Conservation (phyloP, 2,329 filamentous ascomycete species). For the Podosphaera xanthii region DNA sequence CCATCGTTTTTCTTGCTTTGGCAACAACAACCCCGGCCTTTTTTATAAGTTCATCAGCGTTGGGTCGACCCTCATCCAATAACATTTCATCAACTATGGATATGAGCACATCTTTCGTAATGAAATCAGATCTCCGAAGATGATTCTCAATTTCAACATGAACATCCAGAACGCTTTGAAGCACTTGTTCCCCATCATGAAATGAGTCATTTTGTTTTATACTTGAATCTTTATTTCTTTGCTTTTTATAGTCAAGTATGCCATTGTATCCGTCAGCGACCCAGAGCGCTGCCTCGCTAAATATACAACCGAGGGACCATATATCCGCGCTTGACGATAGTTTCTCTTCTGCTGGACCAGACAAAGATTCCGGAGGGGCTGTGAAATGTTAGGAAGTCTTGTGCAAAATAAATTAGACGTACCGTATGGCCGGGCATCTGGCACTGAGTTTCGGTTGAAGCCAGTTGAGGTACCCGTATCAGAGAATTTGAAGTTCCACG, state of each 20-base stretch:
- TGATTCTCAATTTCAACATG: slow-evolving; percentile 11
- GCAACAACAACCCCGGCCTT: slow-evolving; percentile 8
- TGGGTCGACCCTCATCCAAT: slow-evolving; percentile 9
- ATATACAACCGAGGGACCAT: slow-evolving; percentile 17
- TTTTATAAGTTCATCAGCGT: slow-evolving; percentile 7
- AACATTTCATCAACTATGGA: slow-evolving; percentile 12
- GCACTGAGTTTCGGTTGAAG: neutral
- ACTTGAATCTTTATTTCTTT: slow-evolving; percentile 6
- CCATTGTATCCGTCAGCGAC: slow-evolving; percentile 11
- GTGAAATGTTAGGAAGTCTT: slow-evolving; percentile 1
- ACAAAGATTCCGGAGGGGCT: slow-evolving; percentile 16
- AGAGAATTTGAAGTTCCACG: slow-evolving; percentile 15
- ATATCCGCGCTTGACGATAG: slow-evolving; percentile 11
- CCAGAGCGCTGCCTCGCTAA: slow-evolving; percentile 14
- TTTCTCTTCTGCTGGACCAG: no score
- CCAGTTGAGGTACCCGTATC: slow-evolving; percentile 11
- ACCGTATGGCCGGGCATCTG: neutral
- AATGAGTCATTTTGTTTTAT: slow-evolving; percentile 11
- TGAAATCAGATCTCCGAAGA: slow-evolving; percentile 10
- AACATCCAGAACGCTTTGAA: slow-evolving; percentile 10
- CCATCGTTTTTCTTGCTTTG: slow-evolving; percentile 5
- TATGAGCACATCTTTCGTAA: slow-evolving; percentile 11
- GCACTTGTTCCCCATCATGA: slow-evolving; percentile 13
- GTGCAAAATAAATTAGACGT: neutral
- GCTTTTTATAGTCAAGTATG: slow-evolving; percentile 10